phyloP scores from a whole-genome alignment of 1,284 basidiomycete genomes.

The Cryptococcus sp. region DNA sequence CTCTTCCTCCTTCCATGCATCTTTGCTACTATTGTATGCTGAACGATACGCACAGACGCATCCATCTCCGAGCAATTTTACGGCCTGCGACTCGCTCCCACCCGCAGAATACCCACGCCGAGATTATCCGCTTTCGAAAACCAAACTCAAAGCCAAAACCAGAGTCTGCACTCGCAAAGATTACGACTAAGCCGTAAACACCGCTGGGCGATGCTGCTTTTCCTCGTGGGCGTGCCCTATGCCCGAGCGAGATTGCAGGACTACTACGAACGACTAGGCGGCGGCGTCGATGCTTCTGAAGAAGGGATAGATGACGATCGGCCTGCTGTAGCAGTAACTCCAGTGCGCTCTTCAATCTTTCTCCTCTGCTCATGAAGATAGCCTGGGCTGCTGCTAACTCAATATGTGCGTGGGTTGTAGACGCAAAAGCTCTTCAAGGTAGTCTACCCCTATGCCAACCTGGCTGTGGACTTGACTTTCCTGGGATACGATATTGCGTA shows the following conservation, averaged over 20 bases:
- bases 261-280: conserved; percentile 86
- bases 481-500: conserved; percentile 85
- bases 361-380: not conserved
- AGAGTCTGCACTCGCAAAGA: not conserved
- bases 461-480: conserved; percentile 75
- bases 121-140: conserved; percentile 27
- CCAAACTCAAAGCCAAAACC: no score
- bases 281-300: conserved; percentile 56
- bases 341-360: not conserved
- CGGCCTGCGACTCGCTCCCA: conserved; percentile 34
- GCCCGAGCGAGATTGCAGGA: conserved; percentile 84
- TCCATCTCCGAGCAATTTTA: conserved; percentile 53
- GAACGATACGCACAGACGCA: conserved; percentile 35
- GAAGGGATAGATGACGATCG: not conserved
- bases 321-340: not conserved
- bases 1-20: not conserved
- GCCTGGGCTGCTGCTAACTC: not conserved
- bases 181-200: conserved; percentile 41
- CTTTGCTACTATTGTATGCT: no score
- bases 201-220: conserved; percentile 66
- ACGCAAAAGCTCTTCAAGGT: conserved; percentile 62
- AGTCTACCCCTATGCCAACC: conserved; percentile 80
- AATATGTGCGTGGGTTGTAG: conserved; percentile 3
- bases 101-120: conserved; percentile 28
- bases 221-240: conserved; percentile 86